phyloP scores from a whole-genome alignment of 129 eudicot genomes.

The Lactuca sativa region DNA sequence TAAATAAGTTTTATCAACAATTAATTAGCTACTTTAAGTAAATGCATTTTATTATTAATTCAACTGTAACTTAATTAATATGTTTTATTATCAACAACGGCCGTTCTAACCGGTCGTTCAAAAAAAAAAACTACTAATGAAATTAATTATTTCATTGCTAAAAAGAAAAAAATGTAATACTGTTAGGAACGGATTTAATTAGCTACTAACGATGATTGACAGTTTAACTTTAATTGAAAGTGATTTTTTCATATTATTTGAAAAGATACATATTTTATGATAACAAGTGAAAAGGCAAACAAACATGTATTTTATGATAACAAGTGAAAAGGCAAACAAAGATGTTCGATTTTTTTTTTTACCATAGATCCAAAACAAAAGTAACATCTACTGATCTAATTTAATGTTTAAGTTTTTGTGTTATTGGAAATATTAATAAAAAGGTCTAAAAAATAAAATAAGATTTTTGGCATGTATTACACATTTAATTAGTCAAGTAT shows the following conservation, averaged over 20 bases:
- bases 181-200: background rate
- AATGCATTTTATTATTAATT: background rate
- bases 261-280: background rate
- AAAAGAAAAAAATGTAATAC: background rate
- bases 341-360: too few relatives aligned
- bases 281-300: background rate
- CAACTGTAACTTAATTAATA: background rate
- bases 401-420: too few relatives aligned
- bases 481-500: too few relatives aligned
- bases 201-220: background rate
- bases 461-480: too few relatives aligned
- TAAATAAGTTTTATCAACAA: background rate
- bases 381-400: too few relatives aligned
- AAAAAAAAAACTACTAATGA: background rate
- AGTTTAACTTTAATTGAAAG: background rate
- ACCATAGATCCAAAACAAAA: too few relatives aligned
- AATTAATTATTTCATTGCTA: background rate
- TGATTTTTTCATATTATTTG: background rate
- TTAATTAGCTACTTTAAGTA: background rate
- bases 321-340: background rate
- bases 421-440: too few relatives aligned
- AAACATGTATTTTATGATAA: background rate
- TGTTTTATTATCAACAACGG: background rate
- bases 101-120: too few relatives aligned
- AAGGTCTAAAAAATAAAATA: too few relatives aligned